Base-by-base conservation (phyloP, 148 eudicot species). In the Amaranthus palmeri region DNA sequence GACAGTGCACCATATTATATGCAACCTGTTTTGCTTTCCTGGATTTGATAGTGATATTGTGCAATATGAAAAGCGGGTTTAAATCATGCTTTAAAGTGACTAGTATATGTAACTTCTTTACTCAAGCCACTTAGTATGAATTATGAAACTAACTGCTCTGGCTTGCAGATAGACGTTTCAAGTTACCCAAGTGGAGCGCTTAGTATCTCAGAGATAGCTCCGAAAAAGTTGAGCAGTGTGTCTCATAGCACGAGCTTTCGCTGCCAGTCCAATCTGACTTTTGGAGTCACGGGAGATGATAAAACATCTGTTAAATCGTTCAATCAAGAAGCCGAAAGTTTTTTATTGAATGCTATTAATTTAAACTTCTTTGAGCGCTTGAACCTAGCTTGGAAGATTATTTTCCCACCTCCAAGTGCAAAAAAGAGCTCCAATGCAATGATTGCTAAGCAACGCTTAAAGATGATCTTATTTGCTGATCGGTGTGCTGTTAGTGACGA, bases 391-490 rank as follows among this genome's bases (percentile, higher is more conserved):
- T 95, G 99, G 99, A 90, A 88, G 83, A 90, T 95, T 50, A 78
- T 95, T 44, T 91, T 95, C 61, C 97, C 99, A 8, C 73, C 97
- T 60, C 75, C 86, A n/a, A 65, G 78, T 49, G 42, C 82, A 14
- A 81, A 68, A 71, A 86, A 67, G 72, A 88, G 69, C 72, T 88
- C 99, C 7, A 88, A 88, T 46, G 99, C 99, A 17, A 84, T 83
- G 72, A 87, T 92, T 47, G 99, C 99, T 61, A 95, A 95, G 79
- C 99, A 95, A 73, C 88, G 99, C 14, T 53, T 95, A 75, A 90
- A 87, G 79, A 95, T 95, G 99, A 95, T 95, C 76, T 85, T 95
- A 48, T 95, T 92, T 84, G 87, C 97, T 51, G 99, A 95, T 78
- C 82, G 99, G 12, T 95, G 99, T 80, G 99, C 87, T 15, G 99